Percentiles rank a stretch among this genome's conserved stretches.
phyloP scores from a whole-genome alignment of 2,329 filamentous ascomycete genomes.

The Botrytis cinerea region DNA sequence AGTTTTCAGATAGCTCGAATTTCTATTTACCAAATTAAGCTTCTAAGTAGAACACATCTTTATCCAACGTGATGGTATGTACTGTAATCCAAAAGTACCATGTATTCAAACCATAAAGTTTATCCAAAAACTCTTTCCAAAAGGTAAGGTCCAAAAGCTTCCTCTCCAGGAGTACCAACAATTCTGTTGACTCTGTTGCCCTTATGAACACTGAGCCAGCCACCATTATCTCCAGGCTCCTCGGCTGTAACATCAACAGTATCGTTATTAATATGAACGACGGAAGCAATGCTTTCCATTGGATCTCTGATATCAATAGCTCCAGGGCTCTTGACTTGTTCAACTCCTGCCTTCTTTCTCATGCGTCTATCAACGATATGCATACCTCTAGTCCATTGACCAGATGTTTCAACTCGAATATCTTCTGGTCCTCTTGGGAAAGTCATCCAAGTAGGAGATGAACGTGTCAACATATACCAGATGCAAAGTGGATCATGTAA shows the following conservation, averaged over 20 bases:
- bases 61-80: constrained; percentile 11
- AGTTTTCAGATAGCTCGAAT: background rate
- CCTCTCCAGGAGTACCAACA: constrained; percentile 66
- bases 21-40: background rate
- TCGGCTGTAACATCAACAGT: constrained; percentile 51
- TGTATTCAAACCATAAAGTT: background rate
- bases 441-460: constrained; percentile 59
- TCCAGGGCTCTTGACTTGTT: constrained; percentile 40
- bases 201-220: constrained; percentile 72
- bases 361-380: constrained; percentile 77
- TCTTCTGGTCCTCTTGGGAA: constrained; percentile 66
- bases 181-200: constrained; percentile 83
- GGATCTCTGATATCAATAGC: constrained; percentile 43
- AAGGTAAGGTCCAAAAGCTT: constrained; percentile 65
- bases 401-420: constrained; percentile 82
- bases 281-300: constrained; percentile 34
- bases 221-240: constrained; percentile 68
- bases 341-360: constrained; percentile 52
- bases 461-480: constrained; percentile 72
- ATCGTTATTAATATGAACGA: constrained; percentile 45
- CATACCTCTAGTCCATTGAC: constrained; percentile 95
- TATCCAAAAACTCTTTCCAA: constrained; percentile 57
- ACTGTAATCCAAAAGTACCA: constrained; percentile 10
- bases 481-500: constrained; percentile 78
- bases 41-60: constrained; percentile 2